These are phyloP conservation scores for Dactylorhiza incarnata DNA, from an alignment of 106 monocot genomes.

Conservation along the genomic window DNA sequence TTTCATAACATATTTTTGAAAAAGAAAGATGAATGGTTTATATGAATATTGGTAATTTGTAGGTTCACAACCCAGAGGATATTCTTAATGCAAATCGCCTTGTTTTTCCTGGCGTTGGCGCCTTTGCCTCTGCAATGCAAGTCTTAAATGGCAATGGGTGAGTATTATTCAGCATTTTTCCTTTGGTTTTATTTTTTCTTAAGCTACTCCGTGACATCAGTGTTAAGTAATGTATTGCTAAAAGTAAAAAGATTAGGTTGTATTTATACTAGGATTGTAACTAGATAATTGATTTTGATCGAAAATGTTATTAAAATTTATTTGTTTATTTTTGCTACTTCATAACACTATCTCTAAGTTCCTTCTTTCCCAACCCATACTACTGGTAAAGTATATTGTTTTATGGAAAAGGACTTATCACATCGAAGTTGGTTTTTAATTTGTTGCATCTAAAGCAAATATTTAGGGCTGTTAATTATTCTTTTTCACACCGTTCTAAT, in stretches of 20 bases:
- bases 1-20: not conserved
- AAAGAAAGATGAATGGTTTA: not conserved
- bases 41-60: conserved; percentile 1
- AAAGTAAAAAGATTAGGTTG: not conserved
- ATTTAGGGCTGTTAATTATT: too few relatives aligned
- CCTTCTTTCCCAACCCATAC: not conserved
- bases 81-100: conserved; percentile 61
- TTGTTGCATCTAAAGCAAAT: not conserved
- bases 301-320: not conserved
- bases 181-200: not conserved
- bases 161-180: not conserved
- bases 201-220: not conserved
- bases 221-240: not conserved
- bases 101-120: conserved; percentile 87
- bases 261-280: not conserved
- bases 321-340: not conserved
- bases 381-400: not conserved
- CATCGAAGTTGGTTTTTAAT: not conserved
- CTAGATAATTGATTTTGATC: not conserved
- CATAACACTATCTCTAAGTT: not conserved
- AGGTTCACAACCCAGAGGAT: conserved; percentile 76
- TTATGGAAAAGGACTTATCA: not conserved
- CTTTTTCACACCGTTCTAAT: too few relatives aligned
- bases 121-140: conserved; percentile 80
- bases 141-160: conserved; percentile 57